Evolutionary conservation across 495 filamentous ascomycete genomes (phyloP), one percentile per base, ranked within the genome.

Genomic region (Trichoderma parareesei): DNA sequence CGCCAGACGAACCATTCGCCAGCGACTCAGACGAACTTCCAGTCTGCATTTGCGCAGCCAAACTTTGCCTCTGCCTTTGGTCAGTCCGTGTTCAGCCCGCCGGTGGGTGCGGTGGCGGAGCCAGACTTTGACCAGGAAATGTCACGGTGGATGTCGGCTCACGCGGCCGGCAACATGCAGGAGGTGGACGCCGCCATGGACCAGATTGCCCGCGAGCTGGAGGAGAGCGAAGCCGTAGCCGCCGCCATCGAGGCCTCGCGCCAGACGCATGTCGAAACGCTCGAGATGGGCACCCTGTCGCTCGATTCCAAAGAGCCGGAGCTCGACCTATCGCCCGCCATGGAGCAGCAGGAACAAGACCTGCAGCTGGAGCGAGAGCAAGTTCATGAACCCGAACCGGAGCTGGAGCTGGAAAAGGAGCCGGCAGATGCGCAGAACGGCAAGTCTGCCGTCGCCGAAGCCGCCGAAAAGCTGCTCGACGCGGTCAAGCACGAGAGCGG

Each of bases 401-500:
- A 43, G n/a, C 38, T 14, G 38, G 61, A 27, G 20, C 33, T 14
- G 8, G 53, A 57, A 16, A 57, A 33, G 27, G 53, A 57, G 8
- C 53, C 35, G 14, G 53, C 16, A 13, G 53, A 57, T 9, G 33
- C 27, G 2, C 53, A 37, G 53, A 8, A 13, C 27, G 9, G 42
- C 61, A 63, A 63, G 43, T 63, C 61, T 33, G 61, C 41, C 16
- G 61, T 63, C 42, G 41, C 61, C 14, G 64, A 61, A 35, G 64
- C 90, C 4, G 90, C 90, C 8, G 89, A 84, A 20, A 77, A 86
- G 59, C 76, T 94, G 5, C 78, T 94, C 4, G 82, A 90, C n/a
- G 87, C 80, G 48, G 81, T 94, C 10, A 78, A 84, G 40, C 76
- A 87, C 66, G 86, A 94, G 63, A 80, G 82, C 67, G 87, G 78